phyloP scores from a whole-genome alignment of 2,329 filamentous ascomycete species.

The Penicillium sclerotiorum region DNA sequence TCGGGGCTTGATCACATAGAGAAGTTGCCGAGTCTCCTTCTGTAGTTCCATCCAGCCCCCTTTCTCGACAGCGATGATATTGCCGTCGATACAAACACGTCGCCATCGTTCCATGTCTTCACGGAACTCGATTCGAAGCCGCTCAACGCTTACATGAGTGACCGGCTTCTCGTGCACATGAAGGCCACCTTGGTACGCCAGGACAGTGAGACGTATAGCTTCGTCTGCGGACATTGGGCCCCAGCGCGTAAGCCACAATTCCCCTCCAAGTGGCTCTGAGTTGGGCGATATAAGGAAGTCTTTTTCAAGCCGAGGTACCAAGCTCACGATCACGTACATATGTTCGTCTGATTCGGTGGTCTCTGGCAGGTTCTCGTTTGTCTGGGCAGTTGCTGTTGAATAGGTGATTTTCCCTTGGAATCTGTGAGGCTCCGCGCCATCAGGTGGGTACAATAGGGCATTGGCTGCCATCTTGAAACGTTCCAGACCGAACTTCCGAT shows the following conservation, averaged over 20 bases:
- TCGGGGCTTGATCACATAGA: slow-evolving; percentile 21
- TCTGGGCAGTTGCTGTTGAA: slow-evolving; percentile 29
- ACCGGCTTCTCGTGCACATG: slow-evolving; percentile 62
- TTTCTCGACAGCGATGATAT: slow-evolving; percentile 72
- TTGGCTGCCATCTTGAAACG: slow-evolving; percentile 84
- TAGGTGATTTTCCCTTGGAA: slow-evolving; percentile 59
- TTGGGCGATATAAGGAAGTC: slow-evolving; percentile 79
- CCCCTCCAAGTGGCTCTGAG: slow-evolving; percentile 70
- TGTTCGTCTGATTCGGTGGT: slow-evolving; percentile 55
- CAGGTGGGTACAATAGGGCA: slow-evolving; percentile 66
- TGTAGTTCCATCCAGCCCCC: slow-evolving; percentile 71
- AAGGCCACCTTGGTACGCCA: slow-evolving; percentile 60
- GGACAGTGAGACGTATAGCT: slow-evolving; percentile 75
- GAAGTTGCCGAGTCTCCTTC: slow-evolving; percentile 26
- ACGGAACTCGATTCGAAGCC: slow-evolving; percentile 65
- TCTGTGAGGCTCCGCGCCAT: slow-evolving; percentile 56
- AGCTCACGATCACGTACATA: slow-evolving; percentile 73
- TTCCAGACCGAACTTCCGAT: slow-evolving; percentile 73
- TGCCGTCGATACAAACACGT: slow-evolving; percentile 88
- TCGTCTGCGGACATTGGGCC: slow-evolving; percentile 65
- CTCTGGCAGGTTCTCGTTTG: slow-evolving; percentile 28
- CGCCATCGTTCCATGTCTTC: slow-evolving; percentile 71
- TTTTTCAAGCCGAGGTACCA: slow-evolving; percentile 80
- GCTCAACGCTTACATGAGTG: slow-evolving; percentile 70
- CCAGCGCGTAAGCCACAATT: slow-evolving; percentile 74